These are phyloP conservation scores for Trichoderma asperellum DNA, from an alignment of 2,329 filamentous ascomycete species.

Conservation along the genomic window DNA sequence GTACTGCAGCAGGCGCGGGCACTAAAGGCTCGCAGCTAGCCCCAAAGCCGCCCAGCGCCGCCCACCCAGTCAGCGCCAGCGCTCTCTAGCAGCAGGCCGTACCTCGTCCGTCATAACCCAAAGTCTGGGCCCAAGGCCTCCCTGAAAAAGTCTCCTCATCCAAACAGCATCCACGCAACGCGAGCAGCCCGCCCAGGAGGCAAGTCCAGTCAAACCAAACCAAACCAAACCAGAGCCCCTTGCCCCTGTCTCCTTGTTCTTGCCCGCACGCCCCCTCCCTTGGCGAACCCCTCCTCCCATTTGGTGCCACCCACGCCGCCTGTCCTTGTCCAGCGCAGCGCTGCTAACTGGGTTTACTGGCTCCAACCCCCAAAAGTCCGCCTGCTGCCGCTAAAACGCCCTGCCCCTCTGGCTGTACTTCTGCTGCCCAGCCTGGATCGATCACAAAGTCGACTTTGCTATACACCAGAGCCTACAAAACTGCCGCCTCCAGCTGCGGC, in stretches of 20 bases:
- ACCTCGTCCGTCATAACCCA: background rate
- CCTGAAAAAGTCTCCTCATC: background rate
- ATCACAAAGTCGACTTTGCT: constrained; percentile 16
- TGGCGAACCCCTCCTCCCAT: background rate
- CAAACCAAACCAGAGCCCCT: constrained; percentile 9
- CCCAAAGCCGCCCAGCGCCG: constrained; percentile 21
- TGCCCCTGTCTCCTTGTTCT: constrained; percentile 18
- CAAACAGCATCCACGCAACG: background rate
- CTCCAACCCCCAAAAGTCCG: constrained; percentile 29
- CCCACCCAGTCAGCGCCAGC: constrained; percentile 24
- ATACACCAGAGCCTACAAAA: constrained; percentile 2
- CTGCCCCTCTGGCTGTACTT: constrained; percentile 27
- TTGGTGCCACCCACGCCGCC: constrained; percentile 12
- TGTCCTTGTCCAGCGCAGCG: constrained; percentile 13
- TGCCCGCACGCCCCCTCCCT: constrained; percentile 12
- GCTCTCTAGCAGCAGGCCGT: background rate
- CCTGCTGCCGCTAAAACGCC: constrained; percentile 13
- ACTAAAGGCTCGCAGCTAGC: constrained; percentile 11
- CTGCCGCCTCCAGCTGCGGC: background rate
- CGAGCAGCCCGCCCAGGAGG: background rate
- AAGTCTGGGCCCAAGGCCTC: constrained; percentile 7
- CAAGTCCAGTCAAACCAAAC: background rate
- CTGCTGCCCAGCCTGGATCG: constrained; percentile 18
- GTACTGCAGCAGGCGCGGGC: constrained; percentile 16
- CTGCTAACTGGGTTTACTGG: constrained; percentile 15